Evolutionary conservation across 257 asterid genomes (phyloP), one percentile per base, ranked within the genome.

Genomic region (Solanum microdontum): DNA sequence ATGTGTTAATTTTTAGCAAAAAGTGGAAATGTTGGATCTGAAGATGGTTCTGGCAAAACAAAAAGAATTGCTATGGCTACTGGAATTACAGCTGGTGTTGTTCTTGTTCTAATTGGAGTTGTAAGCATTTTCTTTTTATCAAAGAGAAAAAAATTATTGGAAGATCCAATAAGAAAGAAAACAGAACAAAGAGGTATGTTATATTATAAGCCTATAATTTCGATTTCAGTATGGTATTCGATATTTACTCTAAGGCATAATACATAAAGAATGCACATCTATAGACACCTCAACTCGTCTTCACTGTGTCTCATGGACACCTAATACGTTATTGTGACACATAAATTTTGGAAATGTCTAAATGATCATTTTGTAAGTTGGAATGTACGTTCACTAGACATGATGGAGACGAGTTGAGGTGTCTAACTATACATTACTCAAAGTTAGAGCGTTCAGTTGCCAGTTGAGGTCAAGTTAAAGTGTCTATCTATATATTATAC

Each of bases 1-100:
- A 62, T 24, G 9, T 84, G 86, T 48, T 2, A 5, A 17, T 34
- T 89, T 72, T n/a, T 82, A 90, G 92, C 87, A 66, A 87, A 76
- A 85, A 87, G 87, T 70, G 92, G 77, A 86, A 69, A 60, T 58
- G 89, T 17, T n/a, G 90, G 72, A 83, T 82, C 92, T 17, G 87
- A 87, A 82, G 82, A 89, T 86, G 51, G 84, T 66, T 91, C 92
- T 8, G 75, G 87, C 80, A 93, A 82, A 82, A 92, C 84, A 1
- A 36, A 26, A 39, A 34, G 69, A 84, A 89, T 84, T 68, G 40
- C 88, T 37, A 58, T 51, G 89, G 82, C 91, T 48, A 88, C 82
- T 34, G 95, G 91, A 28, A 89, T 92, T 24, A 37, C 87, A n/a
- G 85, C 84, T 55, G 95, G 93, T 69, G 85, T 84, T 84, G 93